Base-by-base conservation (phyloP, 164 flowering plant species). In the Brasenia schreberi region DNA sequence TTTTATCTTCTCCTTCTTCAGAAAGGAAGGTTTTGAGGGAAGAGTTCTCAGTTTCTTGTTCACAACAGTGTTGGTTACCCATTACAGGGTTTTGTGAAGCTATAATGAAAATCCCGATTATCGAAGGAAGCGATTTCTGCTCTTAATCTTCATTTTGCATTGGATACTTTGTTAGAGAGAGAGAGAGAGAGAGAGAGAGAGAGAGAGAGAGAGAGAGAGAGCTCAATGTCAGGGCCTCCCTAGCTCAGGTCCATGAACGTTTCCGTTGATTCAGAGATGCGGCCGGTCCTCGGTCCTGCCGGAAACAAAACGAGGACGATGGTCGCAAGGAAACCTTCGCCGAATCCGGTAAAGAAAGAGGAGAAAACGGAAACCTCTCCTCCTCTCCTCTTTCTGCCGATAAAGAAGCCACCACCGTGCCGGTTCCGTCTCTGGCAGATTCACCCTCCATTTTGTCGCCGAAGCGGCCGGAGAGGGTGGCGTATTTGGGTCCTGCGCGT, bases 201-300 rank as follows among this genome's bases (percentile, higher is more conserved):
- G n/a, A n/a, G n/a, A n/a, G n/a, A n/a, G n/a, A n/a, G n/a, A n/a
- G n/a, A n/a, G n/a, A n/a, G n/a, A n/a, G 56, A 49, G 56, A 49
- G 56, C 10, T 9, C 58, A 27, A 86, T 84, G 89, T 83, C 86
- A 6, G 85, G 88, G 66, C 83, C 81, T 71, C 84, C 89, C 3
- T 81, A 77, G 70, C 80, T 82, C 63, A 80, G 80, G 77, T 81
- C 90, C 0, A 78, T 84, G 81, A 84, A 83, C 79, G 82, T 87
- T 64, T 79, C 82, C 14, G 56, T 49, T 14, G 90, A 84, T 43
- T 77, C 88, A 17, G 87, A 87, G 66, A 67, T 63, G n/a, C 73
- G 85, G 72, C 78, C 83, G 0, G 83, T 81, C 43, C 80, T 85
- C 7, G 86, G 83, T 52, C 86, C 83, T 4, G 80, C 83, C 18